Base-by-base conservation (phyloP, 257 asterid species). In the Penstemon eatonii region DNA sequence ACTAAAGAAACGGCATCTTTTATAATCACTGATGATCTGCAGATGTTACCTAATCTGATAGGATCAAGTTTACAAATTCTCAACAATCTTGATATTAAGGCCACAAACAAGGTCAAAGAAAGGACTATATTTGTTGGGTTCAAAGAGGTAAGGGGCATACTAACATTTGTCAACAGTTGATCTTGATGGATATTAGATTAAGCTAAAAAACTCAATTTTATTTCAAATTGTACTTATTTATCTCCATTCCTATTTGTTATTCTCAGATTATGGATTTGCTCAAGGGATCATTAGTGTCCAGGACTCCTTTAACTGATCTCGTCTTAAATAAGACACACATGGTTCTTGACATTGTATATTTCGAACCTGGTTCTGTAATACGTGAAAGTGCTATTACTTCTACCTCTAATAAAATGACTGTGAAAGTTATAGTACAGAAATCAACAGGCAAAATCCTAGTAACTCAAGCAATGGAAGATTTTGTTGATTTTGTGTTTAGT, bases 301-400 rank as follows among this genome's bases (percentile, higher is more conserved):
- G 37, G 4, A 42, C 75, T 69, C 79, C 79, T 12, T 47, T 75
- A 39, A 63, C 68, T 1, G 70, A 69, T 3, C 7, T 57, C 45
- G 44, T 76, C 4, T 60, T 70, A 3, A 12, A 11, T 6, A 53
- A 54, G 45, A 3, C 15, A 8, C 7, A 25, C 33, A 44, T 2
- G 7, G 8, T 37, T n/a, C 3, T 42, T 8, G 8, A 7, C 70
- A 10, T 6, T 49, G 54, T n/a, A 5, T 8, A 9, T 7, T 33
- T 15, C 4, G 52, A 44, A 10, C 33, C 4, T 1, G 60, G 44
- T 33, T 6, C 18, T 9, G 13, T 7, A 5, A 0, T 18, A 2
- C 8, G 13, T 52, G 12, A 60, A 45, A 75, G 36, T 9, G 2
- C 57, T 3, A 44, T 9, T 5, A 19, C 36, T 3, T 15, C 56